Conservation (phyloP, 495 filamentous ascomycete species). For the Hyphodiscus hymeniophilus region DNA sequence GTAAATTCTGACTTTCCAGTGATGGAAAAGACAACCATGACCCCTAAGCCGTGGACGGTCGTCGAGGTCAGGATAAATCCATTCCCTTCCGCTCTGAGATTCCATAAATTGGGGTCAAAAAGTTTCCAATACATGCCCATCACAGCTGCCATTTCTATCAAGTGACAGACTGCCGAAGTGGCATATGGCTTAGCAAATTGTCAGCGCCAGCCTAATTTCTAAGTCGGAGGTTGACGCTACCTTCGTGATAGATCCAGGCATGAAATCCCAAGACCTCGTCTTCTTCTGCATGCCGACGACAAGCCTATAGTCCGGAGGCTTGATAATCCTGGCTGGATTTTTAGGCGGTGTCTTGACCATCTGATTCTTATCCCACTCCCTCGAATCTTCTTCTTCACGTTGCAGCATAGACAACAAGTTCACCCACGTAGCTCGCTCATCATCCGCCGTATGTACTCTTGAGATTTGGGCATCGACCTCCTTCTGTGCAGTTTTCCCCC, state of each 20-base stretch:
- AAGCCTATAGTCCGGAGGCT: constrained; percentile 26
- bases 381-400: constrained; percentile 33
- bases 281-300: constrained; percentile 38
- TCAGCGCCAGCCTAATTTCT: constrained; percentile 40
- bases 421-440: constrained; percentile 40
- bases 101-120: constrained; percentile 34
- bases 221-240: no score
- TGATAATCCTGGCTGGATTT: background rate
- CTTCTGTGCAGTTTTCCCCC: constrained; percentile 15
- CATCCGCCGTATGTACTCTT: constrained; percentile 35
- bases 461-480: constrained; percentile 21
- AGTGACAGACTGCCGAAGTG: constrained; percentile 38
- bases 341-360: constrained; percentile 17
- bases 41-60: constrained; percentile 32
- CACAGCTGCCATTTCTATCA: constrained; percentile 42
- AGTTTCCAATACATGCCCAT: constrained; percentile 44
- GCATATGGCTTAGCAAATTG: constrained; percentile 34
- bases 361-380: constrained; percentile 29
- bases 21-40: constrained; percentile 38
- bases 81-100: constrained; percentile 42
- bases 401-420: constrained; percentile 35
- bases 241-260: constrained; percentile 36
- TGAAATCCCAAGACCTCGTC: constrained; percentile 41
- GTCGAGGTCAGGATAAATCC: constrained; percentile 38
- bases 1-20: constrained; percentile 32